Evolutionary conservation across 257 asterid species (phyloP).

Genomic region (Scutellaria minor): DNA sequence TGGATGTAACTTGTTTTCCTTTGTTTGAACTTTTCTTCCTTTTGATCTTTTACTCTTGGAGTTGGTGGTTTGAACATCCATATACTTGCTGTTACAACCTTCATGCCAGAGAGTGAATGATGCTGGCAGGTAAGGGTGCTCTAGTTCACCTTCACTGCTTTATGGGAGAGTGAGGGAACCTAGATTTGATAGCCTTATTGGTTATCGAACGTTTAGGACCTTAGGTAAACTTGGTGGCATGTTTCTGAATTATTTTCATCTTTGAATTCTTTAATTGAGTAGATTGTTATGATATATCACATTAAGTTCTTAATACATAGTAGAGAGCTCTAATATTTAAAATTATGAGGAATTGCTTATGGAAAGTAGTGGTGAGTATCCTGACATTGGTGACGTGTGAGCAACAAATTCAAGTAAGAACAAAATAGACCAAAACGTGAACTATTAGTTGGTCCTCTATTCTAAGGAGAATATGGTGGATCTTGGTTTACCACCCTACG

Average conservation of each 20-base stretch:
- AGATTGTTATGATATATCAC: background rate
- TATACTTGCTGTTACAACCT: background rate
- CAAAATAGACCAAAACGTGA: constrained; percentile 22
- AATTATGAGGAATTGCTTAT: background rate
- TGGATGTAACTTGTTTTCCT: constrained; percentile 6
- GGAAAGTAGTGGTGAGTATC: background rate
- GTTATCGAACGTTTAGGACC: background rate
- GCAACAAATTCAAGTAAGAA: constrained; percentile 1
- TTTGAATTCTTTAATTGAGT: background rate
- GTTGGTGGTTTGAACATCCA: constrained; percentile 30
- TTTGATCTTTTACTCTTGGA: background rate
- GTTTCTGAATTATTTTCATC: background rate
- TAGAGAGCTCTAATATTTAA: background rate
- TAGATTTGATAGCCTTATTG: constrained; percentile 18
- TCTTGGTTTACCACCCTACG: constrained; percentile 27
- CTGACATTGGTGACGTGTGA: constrained; percentile 22
- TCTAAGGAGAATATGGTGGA: background rate
- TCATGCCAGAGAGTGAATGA: constrained; percentile 3
- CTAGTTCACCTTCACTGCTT: background rate
- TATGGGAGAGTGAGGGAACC: constrained; percentile 24
- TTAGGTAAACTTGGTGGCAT: background rate
- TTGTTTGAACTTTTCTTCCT: background rate
- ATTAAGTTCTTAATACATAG: background rate
- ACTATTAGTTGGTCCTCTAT: constrained; percentile 8
- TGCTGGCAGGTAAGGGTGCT: constrained; percentile 23